Evolutionary conservation across 805 yeast species (phyloP).

Genomic region (Crinitomyces ghanaensis): DNA sequence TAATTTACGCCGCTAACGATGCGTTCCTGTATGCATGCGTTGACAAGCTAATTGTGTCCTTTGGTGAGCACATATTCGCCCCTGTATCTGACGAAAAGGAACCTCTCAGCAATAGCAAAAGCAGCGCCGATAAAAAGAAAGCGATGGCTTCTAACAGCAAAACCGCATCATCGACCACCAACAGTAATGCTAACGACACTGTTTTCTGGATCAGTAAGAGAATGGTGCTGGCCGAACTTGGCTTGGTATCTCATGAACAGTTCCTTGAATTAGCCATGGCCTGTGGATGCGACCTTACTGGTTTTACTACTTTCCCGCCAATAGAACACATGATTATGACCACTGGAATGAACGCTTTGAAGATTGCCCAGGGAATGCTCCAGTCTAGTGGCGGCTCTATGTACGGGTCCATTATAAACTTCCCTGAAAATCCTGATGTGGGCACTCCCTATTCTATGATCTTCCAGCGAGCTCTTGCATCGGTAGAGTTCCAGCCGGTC

Average conservation of each 20-base stretch:
- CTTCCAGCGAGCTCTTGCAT: constrained; percentile 58
- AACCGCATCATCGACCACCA: too few species aligned
- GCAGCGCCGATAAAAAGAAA: too few species aligned
- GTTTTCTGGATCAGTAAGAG: constrained; percentile 43
- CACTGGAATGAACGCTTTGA: constrained; percentile 10
- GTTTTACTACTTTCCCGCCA: constrained; percentile 44
- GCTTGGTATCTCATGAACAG: constrained; percentile 43
- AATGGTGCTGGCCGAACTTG: constrained; percentile 48
- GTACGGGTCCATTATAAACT: constrained; percentile 20
- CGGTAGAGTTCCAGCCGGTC: constrained; percentile 64
- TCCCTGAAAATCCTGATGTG: constrained; percentile 12
- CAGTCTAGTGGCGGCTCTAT: constrained; percentile 21
- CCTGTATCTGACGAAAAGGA: too few species aligned
- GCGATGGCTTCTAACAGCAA: too few species aligned
- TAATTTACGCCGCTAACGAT: constrained; percentile 79
- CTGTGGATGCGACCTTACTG: constrained; percentile 66
- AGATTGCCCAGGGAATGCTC: constrained; percentile 21
- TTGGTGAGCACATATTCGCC: too few species aligned
- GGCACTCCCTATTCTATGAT: constrained; percentile 29
- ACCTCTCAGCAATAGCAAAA: too few species aligned
- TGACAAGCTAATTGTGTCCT: constrained; percentile 59
- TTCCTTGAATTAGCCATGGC: constrained; percentile 66
- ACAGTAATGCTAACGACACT: background rate
- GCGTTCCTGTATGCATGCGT: constrained; percentile 47
- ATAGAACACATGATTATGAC: constrained; percentile 22